Evolutionary conservation across 1,284 basidiomycete species (phyloP).

Genomic region (Cronartium quercuum): DNA sequence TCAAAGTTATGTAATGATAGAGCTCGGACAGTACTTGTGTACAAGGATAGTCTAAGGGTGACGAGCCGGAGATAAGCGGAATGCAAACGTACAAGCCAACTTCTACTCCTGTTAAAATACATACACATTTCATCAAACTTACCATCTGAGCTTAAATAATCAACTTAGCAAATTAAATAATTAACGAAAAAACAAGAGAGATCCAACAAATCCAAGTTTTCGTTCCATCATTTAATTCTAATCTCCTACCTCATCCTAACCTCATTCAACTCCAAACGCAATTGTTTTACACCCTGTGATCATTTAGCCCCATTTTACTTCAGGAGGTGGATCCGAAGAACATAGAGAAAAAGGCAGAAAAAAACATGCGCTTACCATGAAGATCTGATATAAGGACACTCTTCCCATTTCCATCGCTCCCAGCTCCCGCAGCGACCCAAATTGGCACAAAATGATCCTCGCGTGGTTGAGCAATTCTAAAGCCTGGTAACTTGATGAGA

Average conservation of each 20-base stretch:
- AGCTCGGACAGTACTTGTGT: too few relatives aligned
- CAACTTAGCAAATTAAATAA: too few relatives aligned
- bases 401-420: constrained; percentile 1
- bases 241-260: neutral
- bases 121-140: too few relatives aligned
- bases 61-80: too few relatives aligned
- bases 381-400: constrained; percentile 4
- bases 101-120: too few relatives aligned
- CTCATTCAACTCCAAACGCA: constrained; percentile 27
- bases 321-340: neutral
- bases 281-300: constrained; percentile 7
- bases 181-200: too few relatives aligned
- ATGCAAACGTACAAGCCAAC: too few relatives aligned
- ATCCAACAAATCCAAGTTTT: too few relatives aligned
- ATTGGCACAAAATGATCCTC: constrained; percentile 36
- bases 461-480: constrained; percentile 61
- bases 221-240: too few relatives aligned
- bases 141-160: too few relatives aligned
- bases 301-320: neutral
- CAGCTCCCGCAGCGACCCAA: constrained; percentile 35
- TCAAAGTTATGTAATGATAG: too few relatives aligned
- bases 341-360: neutral
- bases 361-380: constrained; percentile 14
- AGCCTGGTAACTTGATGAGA: constrained; percentile 58
- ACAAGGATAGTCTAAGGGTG: too few relatives aligned